Percentiles rank a stretch among this genome's conserved stretches.
Evolutionary conservation across 345 rosid genomes (phyloP).

Genomic region (Angophora floribunda): DNA sequence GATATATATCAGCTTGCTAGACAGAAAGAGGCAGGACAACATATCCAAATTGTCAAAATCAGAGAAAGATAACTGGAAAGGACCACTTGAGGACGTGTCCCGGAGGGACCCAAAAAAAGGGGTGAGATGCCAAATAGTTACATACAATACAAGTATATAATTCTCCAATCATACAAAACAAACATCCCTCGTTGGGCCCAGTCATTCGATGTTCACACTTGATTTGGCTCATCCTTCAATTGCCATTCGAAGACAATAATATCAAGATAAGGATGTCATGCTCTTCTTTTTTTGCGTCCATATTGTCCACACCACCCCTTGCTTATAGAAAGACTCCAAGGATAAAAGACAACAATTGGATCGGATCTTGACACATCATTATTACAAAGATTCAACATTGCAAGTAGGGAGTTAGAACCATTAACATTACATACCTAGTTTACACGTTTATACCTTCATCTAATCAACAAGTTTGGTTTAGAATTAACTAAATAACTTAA

Average conservation of each 20-base stretch:
- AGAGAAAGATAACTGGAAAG: background rate
- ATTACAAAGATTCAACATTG: background rate
- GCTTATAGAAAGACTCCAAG: background rate
- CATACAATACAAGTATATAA: background rate
- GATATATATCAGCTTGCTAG: background rate
- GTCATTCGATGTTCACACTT: background rate
- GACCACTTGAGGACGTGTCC: background rate
- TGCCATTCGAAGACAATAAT: background rate
- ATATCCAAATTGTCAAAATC: background rate
- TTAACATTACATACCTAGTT: background rate
- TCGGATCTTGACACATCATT: background rate
- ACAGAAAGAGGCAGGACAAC: background rate
- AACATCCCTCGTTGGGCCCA: background rate
- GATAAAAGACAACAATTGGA: background rate
- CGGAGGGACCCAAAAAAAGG: background rate
- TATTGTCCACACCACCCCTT: background rate
- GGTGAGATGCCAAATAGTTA: background rate
- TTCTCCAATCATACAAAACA: background rate
- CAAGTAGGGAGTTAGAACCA: background rate
- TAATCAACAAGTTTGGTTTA: background rate
- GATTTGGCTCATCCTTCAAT: fast-evolving
- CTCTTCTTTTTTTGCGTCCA: background rate
- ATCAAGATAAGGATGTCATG: background rate
- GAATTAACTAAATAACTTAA: background rate
- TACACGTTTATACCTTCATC: background rate